Conservation (phyloP, 2,329 filamentous ascomycete genomes). For the Aspergillus sp. region DNA sequence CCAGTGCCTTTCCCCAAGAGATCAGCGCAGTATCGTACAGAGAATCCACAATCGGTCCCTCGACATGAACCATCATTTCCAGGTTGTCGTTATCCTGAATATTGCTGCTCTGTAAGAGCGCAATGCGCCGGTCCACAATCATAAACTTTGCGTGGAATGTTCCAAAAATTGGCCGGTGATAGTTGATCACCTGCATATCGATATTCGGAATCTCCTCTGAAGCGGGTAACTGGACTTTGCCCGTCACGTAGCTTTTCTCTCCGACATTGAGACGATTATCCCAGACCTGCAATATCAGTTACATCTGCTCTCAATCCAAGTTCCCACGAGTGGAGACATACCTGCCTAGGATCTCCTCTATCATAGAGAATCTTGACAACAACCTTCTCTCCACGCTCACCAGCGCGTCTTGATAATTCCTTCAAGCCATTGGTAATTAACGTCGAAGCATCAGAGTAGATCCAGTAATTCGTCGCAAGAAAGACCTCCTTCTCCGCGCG, state of each 20-base stretch:
- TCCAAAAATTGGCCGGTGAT: conserved; percentile 70
- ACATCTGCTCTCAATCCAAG: background rate
- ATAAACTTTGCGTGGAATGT: conserved; percentile 81
- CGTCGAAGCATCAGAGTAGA: conserved; percentile 67
- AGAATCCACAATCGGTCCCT: conserved; percentile 76
- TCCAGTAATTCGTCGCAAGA: conserved; percentile 77
- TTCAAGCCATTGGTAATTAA: conserved; percentile 70
- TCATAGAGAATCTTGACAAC: conserved; percentile 79
- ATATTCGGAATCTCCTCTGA: conserved; percentile 71
- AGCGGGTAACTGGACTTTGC: conserved; percentile 64
- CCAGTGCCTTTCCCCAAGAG: conserved; percentile 69
- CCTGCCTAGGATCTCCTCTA: conserved; percentile 67
- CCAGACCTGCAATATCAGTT: conserved; percentile 31
- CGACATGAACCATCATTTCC: conserved; percentile 78
- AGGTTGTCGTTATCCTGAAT: conserved; percentile 77
- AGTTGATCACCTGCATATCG: conserved; percentile 74
- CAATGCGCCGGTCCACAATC: conserved; percentile 73
- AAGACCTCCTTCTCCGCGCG: conserved; percentile 74
- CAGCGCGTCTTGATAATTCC: conserved; percentile 70
- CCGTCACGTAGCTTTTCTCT: conserved; percentile 62
- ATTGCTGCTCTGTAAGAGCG: conserved; percentile 76
- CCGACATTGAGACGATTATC: conserved; percentile 68
- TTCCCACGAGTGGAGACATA: conserved; percentile 17
- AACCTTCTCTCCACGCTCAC: conserved; percentile 59
- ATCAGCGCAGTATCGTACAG: conserved; percentile 75